Evolutionary conservation across 192 early-diverging fungal species (phyloP).

Genomic region (Gryganskiella cystojenkinii): DNA sequence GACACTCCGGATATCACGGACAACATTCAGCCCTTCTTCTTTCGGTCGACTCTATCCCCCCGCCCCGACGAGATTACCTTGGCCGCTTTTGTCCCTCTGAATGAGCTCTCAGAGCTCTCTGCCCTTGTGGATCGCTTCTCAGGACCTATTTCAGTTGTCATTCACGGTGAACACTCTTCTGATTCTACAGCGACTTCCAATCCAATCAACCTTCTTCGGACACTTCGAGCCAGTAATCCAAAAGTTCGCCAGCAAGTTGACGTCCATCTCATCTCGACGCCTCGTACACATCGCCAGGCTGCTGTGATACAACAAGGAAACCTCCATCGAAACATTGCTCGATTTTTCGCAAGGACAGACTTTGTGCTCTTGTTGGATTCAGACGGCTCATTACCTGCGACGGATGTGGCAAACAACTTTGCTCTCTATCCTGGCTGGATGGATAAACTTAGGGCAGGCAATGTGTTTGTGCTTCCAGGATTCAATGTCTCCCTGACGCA

Average conservation of each 20-base stretch:
- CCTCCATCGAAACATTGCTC: conserved; percentile 62
- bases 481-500: conserved; percentile 51
- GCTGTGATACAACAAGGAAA: conserved; percentile 54
- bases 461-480: conserved; percentile 64
- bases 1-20: conserved; percentile 23
- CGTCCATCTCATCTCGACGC: conserved; percentile 57
- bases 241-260: conserved; percentile 55
- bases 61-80: conserved; percentile 53
- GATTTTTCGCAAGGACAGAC: conserved; percentile 65
- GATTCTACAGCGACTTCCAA: neutral
- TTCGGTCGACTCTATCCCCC: conserved; percentile 31
- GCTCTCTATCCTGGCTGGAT: conserved; percentile 48
- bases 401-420: conserved; percentile 51
- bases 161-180: conserved; percentile 44
- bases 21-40: conserved; percentile 38
- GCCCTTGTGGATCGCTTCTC: conserved; percentile 57
- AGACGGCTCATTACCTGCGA: conserved; percentile 55
- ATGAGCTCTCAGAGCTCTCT: conserved; percentile 53
- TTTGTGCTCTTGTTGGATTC: conserved; percentile 57
- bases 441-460: conserved; percentile 54
- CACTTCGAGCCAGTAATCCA: conserved; percentile 50
- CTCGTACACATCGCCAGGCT: conserved; percentile 33
- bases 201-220: conserved; percentile 35
- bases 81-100: conserved; percentile 51
- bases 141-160: conserved; percentile 61